These are phyloP conservation scores for Solanum habrochaites DNA, from an alignment of 257 asterid species.

Conservation along the genomic window DNA sequence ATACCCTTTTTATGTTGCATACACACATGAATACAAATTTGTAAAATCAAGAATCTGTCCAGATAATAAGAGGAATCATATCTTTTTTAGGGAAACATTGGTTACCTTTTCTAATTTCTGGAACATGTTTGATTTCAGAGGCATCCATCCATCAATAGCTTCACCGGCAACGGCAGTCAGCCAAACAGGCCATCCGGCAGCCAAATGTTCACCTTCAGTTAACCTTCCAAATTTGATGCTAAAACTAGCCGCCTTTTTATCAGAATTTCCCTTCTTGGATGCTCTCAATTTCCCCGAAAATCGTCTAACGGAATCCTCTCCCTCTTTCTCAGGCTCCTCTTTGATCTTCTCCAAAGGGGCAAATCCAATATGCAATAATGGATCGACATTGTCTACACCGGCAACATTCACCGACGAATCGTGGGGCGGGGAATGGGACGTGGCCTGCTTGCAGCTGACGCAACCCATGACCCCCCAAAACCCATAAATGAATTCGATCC, in stretches of 20 bases:
- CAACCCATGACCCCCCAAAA: constrained; percentile 90
- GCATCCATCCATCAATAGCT: constrained; percentile 71
- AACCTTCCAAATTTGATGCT: constrained; percentile 67
- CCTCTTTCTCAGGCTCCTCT: constrained; percentile 74
- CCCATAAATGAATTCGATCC: constrained; percentile 38
- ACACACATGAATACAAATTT: background rate
- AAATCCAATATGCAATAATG: constrained; percentile 15
- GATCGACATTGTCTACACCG: constrained; percentile 3
- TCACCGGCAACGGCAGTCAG: constrained; percentile 71
- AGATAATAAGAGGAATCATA: background rate
- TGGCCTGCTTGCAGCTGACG: constrained; percentile 63
- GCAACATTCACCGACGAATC: background rate
- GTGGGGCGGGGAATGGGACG: constrained; percentile 18
- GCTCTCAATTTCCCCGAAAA: constrained; percentile 18
- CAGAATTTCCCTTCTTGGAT: constrained; percentile 18
- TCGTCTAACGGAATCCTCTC: constrained; percentile 13
- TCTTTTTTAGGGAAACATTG: background rate
- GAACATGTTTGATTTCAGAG: constrained; percentile 48
- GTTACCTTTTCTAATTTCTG: constrained; percentile 73
- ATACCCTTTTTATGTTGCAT: background rate
- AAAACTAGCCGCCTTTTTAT: constrained; percentile 29
- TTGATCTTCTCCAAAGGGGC: constrained; percentile 73
- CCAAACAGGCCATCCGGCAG: constrained; percentile 90
- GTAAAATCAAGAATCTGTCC: background rate
- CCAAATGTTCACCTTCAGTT: constrained; percentile 43